A percentile compares a stretch with the other conserved stretches of the same genome.
These are phyloP conservation scores for Colletotrichum abscissum DNA, from an alignment of 2,329 filamentous ascomycete genomes.

Conservation along the genomic window DNA sequence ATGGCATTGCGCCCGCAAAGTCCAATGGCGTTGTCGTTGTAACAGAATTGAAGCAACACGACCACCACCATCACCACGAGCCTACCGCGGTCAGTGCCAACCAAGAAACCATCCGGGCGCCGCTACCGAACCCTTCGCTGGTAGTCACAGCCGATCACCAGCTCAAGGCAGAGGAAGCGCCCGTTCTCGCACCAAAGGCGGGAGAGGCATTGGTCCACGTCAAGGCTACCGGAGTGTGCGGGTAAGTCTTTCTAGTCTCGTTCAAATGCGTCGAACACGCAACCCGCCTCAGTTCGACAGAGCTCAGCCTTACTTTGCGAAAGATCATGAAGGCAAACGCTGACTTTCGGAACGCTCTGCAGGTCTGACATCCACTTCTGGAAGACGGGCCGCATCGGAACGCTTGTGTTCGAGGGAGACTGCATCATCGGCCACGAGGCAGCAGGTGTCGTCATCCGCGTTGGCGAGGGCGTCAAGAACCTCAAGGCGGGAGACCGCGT, in stretches of 20 bases:
- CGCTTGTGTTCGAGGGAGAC: constrained; percentile 70
- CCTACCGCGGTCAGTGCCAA: neutral
- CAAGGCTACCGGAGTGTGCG: constrained; percentile 73
- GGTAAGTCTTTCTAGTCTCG: constrained; percentile 50
- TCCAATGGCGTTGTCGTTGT: constrained; percentile 12
- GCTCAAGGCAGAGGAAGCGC: constrained; percentile 66
- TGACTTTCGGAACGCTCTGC: neutral
- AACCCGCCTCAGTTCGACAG: too few relatives aligned
- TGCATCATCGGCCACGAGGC: constrained; percentile 76
- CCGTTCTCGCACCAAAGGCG: constrained; percentile 62
- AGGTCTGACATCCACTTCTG: constrained; percentile 77
- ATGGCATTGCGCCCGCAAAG: constrained; percentile 13
- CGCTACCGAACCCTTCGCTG: constrained; percentile 63
- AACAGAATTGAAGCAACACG: constrained; percentile 2
- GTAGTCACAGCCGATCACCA: constrained; percentile 70
- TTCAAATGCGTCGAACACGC: neutral
- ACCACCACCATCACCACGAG: neutral
- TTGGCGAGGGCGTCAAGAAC: constrained; percentile 64
- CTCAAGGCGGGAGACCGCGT: constrained; percentile 72
- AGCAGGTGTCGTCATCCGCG: constrained; percentile 68
- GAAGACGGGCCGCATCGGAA: constrained; percentile 73
- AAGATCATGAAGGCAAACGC: neutral
- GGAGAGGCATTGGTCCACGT: constrained; percentile 71
- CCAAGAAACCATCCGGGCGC: constrained; percentile 39
- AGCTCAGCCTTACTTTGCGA: too few relatives aligned